Evolutionary conservation across 2,329 filamentous ascomycete genomes (phyloP).

Genomic region (Cladobotryum mycophilum): DNA sequence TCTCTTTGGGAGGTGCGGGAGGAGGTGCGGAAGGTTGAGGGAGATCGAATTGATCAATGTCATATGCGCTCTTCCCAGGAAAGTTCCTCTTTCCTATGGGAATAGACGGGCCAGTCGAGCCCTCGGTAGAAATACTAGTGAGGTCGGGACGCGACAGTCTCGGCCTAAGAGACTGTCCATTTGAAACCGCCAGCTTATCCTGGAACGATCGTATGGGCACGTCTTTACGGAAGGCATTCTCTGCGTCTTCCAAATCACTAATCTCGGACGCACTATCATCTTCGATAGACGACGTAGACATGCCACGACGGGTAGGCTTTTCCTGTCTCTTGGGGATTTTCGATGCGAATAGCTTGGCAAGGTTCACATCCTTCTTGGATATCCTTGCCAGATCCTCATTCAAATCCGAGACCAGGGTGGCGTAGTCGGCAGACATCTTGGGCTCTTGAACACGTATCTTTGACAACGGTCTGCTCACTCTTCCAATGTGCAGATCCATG

Average conservation of each 20-base stretch:
- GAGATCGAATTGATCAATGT: conserved; percentile 10
- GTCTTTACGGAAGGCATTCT: conserved; percentile 13
- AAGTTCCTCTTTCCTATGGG: conserved; percentile 8
- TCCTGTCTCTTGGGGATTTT: conserved; percentile 6
- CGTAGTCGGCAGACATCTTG: conserved; percentile 36
- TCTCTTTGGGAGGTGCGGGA: neutral
- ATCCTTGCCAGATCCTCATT: conserved; percentile 33
- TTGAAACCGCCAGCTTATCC: conserved; percentile 15
- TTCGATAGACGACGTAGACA: conserved; percentile 7
- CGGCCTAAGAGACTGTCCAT: conserved; percentile 21
- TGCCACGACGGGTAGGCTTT: neutral
- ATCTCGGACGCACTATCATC: conserved; percentile 38
- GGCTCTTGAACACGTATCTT: conserved; percentile 19
- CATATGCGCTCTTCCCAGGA: conserved; percentile 10
- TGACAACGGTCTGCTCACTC: conserved; percentile 18
- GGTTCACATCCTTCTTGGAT: conserved; percentile 13
- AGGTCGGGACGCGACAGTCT: conserved; percentile 18
- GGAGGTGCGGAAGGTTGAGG: conserved; percentile 5
- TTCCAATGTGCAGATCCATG: conserved; percentile 39
- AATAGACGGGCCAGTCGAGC: neutral
- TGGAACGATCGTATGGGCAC: conserved; percentile 21
- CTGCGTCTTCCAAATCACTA: conserved; percentile 48
- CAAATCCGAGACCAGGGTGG: conserved; percentile 36
- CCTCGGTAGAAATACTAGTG: conserved; percentile 1
- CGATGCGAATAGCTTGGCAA: conserved; percentile 1